These are phyloP conservation scores for Didymellaceae sp. DNA, from an alignment of 2,329 filamentous ascomycete species.

Conservation along the genomic window DNA sequence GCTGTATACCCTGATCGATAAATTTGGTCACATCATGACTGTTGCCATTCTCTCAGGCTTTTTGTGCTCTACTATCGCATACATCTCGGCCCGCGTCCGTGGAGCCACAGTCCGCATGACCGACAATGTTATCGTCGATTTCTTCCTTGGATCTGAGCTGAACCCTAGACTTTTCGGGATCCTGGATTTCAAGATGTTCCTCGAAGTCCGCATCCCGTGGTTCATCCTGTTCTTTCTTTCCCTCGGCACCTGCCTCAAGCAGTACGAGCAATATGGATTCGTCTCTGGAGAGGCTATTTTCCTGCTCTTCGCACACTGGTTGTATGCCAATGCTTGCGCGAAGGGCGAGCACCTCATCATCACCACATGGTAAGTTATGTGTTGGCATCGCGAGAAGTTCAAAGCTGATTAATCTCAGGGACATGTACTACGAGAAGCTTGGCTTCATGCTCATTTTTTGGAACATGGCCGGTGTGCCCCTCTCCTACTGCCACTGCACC, in stretches of 20 bases:
- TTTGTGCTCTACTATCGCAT: constrained; percentile 81
- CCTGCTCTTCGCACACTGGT: constrained; percentile 85
- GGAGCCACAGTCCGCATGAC: constrained; percentile 93
- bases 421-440: constrained; percentile 97
- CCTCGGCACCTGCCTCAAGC: constrained; percentile 76
- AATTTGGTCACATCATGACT: constrained; percentile 91
- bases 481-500: constrained; percentile 93
- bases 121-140: constrained; percentile 79
- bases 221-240: constrained; percentile 84
- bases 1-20: constrained; percentile 89
- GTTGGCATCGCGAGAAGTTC: background rate
- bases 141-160: constrained; percentile 88
- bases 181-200: constrained; percentile 94
- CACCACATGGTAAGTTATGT: constrained; percentile 71
- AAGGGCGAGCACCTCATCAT: constrained; percentile 93
- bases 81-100: constrained; percentile 80
- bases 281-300: constrained; percentile 85
- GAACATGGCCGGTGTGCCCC: constrained; percentile 89
- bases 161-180: constrained; percentile 86
- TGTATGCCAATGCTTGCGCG: constrained; percentile 90
- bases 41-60: constrained; percentile 93
- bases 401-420: constrained; percentile 55
- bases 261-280: constrained; percentile 85
- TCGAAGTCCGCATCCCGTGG: constrained; percentile 91
- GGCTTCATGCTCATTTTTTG: constrained; percentile 98